Evolutionary conservation across 2,329 filamentous ascomycete genomes (phyloP), one percentile per base, ranked within the genome.

Genomic region (Sporothrix inflata): DNA sequence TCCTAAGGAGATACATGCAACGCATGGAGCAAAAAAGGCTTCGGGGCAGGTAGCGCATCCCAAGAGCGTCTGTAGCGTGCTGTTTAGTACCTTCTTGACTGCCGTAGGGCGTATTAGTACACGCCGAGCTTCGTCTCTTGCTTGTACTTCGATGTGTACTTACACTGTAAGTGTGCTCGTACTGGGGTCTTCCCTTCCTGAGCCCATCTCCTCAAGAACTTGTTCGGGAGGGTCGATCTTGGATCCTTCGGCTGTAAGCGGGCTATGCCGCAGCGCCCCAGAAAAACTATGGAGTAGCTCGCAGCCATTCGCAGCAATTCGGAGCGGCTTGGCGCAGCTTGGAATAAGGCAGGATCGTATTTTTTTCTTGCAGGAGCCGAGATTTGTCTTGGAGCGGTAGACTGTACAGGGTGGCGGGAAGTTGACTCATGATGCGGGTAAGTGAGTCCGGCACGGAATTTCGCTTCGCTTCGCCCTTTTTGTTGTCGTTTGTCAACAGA

Each of bases 201-300:
- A 57, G 27, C 30, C 55, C 30, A 38, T 27, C 27, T 12, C 8
- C 55, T 21, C 30, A 21, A 61, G 2, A 19, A 38, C 34, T 61
- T 38, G 7, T 38, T 38, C 55, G 55, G 55, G 16, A 38, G 30
- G 21, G 55, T 61, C 55, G 55, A 61, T 61, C 55, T 61, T 40
- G 55, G 34, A 38, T 40, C 55, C 30, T 40, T 61, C 30, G 34
- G 34, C 55, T 21, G 55, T n/a, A 40, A 19, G 34, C 55, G 55
- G 55, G 30, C 55, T 40, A 21, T 61, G 34, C 55, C 55, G 55
- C 11, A 61, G 34, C 21, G 19, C 55, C 53, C 55, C 19, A 40
- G 55, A 21, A 7, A 3, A 40, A 12, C 19, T 21, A 40, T 5
- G 55, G 30, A 9, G 16, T 16, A 12, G 55, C 9, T 9, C 24